These are phyloP conservation scores for Neurospora africana DNA, from an alignment of 495 filamentous ascomycete species.

Conservation along the genomic window DNA sequence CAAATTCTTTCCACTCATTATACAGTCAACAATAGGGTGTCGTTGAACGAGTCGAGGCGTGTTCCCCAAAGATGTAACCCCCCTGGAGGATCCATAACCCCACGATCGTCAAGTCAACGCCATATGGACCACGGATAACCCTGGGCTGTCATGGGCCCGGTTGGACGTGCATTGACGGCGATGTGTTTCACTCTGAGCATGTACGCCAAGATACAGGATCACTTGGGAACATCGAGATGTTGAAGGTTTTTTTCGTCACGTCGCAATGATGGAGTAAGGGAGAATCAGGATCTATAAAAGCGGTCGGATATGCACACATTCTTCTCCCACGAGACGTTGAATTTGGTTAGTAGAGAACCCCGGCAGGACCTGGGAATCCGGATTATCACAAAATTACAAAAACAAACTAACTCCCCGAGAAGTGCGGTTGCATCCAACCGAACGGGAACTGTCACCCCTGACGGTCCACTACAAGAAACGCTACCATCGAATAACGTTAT, in stretches of 20 bases:
- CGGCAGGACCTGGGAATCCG: neutral
- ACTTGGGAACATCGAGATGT: neutral
- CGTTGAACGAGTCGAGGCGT: neutral
- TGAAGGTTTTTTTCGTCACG: neutral
- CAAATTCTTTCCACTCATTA: neutral
- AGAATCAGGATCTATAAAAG: neutral
- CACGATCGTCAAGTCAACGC: neutral
- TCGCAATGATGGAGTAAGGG: neutral
- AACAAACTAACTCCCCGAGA: neutral
- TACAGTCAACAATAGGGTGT: neutral
- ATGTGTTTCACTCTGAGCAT: slow-evolving; percentile 15
- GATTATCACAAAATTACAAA: neutral
- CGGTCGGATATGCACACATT: neutral
- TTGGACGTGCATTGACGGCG: neutral
- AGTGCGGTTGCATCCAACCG: neutral
- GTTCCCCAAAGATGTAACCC: neutral
- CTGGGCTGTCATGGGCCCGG: neutral
- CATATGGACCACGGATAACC: neutral
- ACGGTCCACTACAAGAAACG: neutral
- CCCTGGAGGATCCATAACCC: neutral
- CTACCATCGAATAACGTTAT: neutral
- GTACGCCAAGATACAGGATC: slow-evolving; percentile 7
- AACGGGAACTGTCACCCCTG: neutral
- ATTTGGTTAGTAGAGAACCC: neutral
- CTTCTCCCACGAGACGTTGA: neutral